These are phyloP conservation scores for Trypanosoma caninum DNA, from an alignment of 208 protist genomes.

Conservation along the genomic window DNA sequence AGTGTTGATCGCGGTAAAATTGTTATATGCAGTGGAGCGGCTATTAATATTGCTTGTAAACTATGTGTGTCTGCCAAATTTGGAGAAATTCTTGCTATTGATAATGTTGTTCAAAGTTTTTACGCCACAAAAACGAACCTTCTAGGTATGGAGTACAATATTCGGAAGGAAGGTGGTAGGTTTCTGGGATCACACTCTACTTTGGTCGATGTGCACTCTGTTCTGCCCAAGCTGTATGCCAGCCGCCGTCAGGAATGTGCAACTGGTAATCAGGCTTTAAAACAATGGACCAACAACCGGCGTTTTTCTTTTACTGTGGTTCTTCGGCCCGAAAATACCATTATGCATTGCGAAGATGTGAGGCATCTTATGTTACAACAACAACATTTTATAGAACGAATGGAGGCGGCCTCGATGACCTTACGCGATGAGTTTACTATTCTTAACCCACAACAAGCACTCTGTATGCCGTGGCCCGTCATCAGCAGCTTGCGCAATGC, in stretches of 20 bases:
- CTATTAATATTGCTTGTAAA: conserved; percentile 61
- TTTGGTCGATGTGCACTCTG: conserved; percentile 68
- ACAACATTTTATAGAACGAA: conserved; percentile 42
- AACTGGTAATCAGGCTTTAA: conserved; percentile 4
- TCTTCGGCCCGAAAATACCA: conserved; percentile 28
- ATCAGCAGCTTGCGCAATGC: background rate
- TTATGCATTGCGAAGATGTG: conserved; percentile 54
- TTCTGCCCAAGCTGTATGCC: conserved; percentile 70
- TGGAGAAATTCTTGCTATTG: conserved; percentile 77
- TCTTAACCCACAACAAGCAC: conserved; percentile 13
- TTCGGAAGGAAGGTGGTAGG: conserved; percentile 46
- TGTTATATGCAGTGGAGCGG: conserved; percentile 22
- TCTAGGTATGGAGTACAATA: conserved; percentile 75
- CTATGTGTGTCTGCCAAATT: conserved; percentile 61
- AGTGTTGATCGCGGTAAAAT: background rate
- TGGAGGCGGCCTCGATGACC: conserved; percentile 60
- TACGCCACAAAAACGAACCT: conserved; percentile 69
- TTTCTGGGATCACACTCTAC: conserved; percentile 44
- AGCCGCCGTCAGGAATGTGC: conserved; percentile 53
- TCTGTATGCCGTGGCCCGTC: conserved; percentile 62
- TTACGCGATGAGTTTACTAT: conserved; percentile 37
- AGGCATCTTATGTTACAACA: conserved; percentile 55
- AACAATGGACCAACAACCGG: too few species aligned
- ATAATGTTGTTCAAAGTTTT: conserved; percentile 68
- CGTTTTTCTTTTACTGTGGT: conserved; percentile 36